A percentile compares a stretch with the other conserved stretches of the same genome.
Evolutionary conservation across 148 eudicot genomes (phyloP).

Genomic region (Linanthus parryae): DNA sequence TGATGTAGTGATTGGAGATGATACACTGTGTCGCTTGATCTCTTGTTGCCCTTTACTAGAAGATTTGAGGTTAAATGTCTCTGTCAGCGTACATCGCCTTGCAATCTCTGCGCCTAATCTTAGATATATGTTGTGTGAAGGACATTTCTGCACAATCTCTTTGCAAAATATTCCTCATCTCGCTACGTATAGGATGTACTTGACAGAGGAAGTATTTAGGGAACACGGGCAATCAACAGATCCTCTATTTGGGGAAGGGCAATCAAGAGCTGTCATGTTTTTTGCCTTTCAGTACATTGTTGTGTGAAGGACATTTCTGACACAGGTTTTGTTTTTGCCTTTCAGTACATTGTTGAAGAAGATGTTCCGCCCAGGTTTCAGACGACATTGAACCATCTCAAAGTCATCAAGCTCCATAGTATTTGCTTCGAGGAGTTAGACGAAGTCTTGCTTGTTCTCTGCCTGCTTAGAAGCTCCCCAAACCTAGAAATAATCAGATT

Average conservation of each 20-base stretch:
- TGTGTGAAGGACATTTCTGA: neutral
- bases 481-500: constrained; percentile 1
- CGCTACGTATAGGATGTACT: neutral
- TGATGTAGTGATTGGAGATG: no score
- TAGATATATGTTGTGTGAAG: neutral
- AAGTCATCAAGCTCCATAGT: neutral
- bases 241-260: no score
- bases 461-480: constrained; percentile 12
- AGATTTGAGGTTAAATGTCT: neutral
- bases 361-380: constrained; percentile 3
- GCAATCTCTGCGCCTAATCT: neutral
- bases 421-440: neutral
- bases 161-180: neutral
- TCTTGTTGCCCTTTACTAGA: neutral
- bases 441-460: neutral
- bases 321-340: neutral
- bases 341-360: neutral
- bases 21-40: no score
- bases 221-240: no score
- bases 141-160: neutral
- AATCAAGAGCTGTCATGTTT: neutral
- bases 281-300: neutral
- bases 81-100: neutral
- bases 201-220: neutral
- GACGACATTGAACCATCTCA: neutral